Evolutionary conservation across 1,284 basidiomycete genomes (phyloP).

Genomic region (Ceratobasidium papillatum): DNA sequence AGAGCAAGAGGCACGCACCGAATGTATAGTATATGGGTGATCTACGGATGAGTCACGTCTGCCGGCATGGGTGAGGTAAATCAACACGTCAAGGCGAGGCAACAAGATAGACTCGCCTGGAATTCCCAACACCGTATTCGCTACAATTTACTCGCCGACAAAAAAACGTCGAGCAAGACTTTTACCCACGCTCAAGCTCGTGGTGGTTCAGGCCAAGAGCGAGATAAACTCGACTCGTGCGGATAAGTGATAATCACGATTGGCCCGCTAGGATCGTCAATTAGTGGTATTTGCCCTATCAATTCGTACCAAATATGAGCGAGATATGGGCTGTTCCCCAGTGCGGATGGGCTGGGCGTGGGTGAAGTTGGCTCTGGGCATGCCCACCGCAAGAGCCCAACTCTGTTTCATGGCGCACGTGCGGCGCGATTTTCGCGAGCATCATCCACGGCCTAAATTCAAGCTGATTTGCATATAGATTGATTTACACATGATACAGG

Average conservation of each 20-base stretch:
- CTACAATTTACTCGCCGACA: background rate
- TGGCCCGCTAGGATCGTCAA: background rate
- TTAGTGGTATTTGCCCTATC: background rate
- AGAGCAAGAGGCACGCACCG: background rate
- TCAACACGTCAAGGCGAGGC: slow-evolving; percentile 3
- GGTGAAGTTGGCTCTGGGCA: background rate
- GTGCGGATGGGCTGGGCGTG: too few relatives aligned
- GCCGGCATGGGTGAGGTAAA: slow-evolving; percentile 15
- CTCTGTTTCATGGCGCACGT: slow-evolving; percentile 10
- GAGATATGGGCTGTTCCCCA: too few relatives aligned
- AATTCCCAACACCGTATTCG: background rate
- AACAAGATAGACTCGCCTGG: background rate
- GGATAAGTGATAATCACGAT: slow-evolving; percentile 26
- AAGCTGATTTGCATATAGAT: background rate
- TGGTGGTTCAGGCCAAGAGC: slow-evolving; percentile 13
- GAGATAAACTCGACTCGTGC: background rate
- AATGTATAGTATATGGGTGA: background rate
- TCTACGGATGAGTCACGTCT: slow-evolving; percentile 20
- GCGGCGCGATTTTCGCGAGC: slow-evolving; percentile 15
- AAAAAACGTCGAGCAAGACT: background rate
- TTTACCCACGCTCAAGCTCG: background rate
- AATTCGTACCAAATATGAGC: background rate
- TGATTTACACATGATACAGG: slow-evolving; percentile 18
- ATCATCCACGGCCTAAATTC: background rate
- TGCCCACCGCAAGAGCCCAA: background rate